A percentile compares a stretch with the other conserved stretches of the same genome.
phyloP scores from a whole-genome alignment of 75 land plant species.

The Selaginella tamariscina region DNA sequence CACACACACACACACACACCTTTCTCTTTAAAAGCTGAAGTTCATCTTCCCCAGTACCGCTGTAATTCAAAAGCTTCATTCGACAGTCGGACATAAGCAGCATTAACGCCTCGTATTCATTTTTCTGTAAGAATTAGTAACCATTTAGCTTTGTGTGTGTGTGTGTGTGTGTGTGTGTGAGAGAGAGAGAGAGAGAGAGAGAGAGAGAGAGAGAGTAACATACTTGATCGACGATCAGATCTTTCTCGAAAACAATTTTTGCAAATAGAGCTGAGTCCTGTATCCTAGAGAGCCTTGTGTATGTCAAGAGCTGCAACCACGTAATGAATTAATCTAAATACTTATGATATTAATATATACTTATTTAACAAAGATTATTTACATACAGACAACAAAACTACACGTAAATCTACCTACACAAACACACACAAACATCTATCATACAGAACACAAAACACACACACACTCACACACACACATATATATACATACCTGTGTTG shows the following conservation, averaged over 20 bases:
- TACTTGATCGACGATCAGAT: constrained; percentile 31
- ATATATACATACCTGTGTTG: constrained; percentile 25
- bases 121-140: constrained; percentile 24
- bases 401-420: neutral
- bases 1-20: constrained; percentile 14
- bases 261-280: constrained; percentile 28
- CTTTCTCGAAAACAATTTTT: constrained; percentile 27
- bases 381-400: neutral
- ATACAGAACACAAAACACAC: too few relatives aligned
- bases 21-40: constrained; percentile 21
- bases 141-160: too few relatives aligned
- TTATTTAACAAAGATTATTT: neutral
- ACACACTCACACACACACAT: neutral
- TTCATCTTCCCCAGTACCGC: constrained; percentile 23
- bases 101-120: constrained; percentile 32
- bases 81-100: constrained; percentile 32
- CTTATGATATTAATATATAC: neutral
- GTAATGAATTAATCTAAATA: neutral
- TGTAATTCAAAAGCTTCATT: constrained; percentile 18
- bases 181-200: neutral
- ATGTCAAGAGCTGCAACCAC: constrained; percentile 26
- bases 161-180: too few relatives aligned
- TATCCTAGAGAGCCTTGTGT: constrained; percentile 27
- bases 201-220: neutral
- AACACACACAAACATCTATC: neutral